phyloP scores from a whole-genome alignment of 2,329 filamentous ascomycete genomes.

The Pseudocercospora fuligena region DNA sequence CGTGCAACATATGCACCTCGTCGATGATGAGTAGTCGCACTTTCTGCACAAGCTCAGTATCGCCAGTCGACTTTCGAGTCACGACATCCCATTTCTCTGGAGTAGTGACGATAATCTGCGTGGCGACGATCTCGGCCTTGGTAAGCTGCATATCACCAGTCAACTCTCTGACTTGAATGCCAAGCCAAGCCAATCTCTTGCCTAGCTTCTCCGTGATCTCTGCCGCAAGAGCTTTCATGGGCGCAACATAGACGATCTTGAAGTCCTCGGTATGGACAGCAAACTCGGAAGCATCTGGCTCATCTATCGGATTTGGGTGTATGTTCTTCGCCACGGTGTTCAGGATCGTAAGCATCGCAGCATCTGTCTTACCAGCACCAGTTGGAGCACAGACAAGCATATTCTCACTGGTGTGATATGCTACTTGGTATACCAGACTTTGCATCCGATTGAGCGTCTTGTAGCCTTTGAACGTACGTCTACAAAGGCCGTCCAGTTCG shows the following conservation, averaged over 20 bases:
- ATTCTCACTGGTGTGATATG: conserved; percentile 94
- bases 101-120: conserved; percentile 97
- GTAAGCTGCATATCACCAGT: conserved; percentile 99
- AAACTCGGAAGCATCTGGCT: conserved; percentile 76
- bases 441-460: conserved; percentile 96
- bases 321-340: conserved; percentile 89
- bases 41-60: conserved; percentile 97
- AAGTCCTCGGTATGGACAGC: conserved; percentile 84
- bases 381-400: conserved; percentile 99
- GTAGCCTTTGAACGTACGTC: conserved; percentile 92
- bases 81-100: conserved; percentile 99
- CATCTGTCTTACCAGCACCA: conserved; percentile 94
- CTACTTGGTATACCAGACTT: conserved; percentile 91
- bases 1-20: conserved; percentile 99
- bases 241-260: conserved; percentile 98
- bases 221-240: conserved; percentile 97
- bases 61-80: conserved; percentile 93
- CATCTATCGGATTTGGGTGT: conserved; percentile 76
- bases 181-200: conserved; percentile 90
- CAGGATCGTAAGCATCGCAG: conserved; percentile 93
- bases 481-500: conserved; percentile 86
- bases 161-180: conserved; percentile 87
- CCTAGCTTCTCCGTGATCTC: conserved; percentile 95
- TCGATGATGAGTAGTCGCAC: conserved; percentile 95
- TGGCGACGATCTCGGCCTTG: conserved; percentile 92